Evolutionary conservation across 2,329 filamentous ascomycete genomes (phyloP), one percentile per base, ranked within the genome.

Genomic region (Fusarium sp.): DNA sequence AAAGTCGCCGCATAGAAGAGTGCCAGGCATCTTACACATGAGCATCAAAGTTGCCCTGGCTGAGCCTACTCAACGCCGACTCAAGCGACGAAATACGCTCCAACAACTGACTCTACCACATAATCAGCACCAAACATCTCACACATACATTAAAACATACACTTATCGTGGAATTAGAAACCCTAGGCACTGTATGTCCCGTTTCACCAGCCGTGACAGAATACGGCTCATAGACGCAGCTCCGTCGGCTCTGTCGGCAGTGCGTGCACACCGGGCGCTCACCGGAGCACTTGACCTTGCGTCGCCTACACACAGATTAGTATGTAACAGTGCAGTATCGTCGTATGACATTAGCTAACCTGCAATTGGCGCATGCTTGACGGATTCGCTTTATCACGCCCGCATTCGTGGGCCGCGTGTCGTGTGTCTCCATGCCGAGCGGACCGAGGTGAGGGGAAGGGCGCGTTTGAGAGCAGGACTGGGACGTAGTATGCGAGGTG

Each of bases 271-370:
- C 64, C 18, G 70, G 70, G 16, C 67, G 67, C 13, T 73, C 67
- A 10, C 70, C 70, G 8, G 70, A 73, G 60, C 70, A 73, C 52
- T 73, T 73, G 23, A 71, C 59, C 61, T 73, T 73, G 57, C 70
- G 70, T 50, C 68, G 67, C 13, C 68, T 70, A 30, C 2, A 14
- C 23, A 10, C 18, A 32, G 10, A 52, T 62, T 23, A 50, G 39
- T 18, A 30, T 45, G 27, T 13, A 39, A 56, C 4, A 58, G 54
- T 32, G 41, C 4, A 58, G 54, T 32, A 6, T 59, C 5, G 0
- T 5, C 2, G 34, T 27, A 39, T 27, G 23, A 9, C 34, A 37
- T 34, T 25, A 16, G 37, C 63, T 65, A 35, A 70, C 70, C 70
- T 62, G 67, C 70, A 72, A 43, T 65, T 72, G 39, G 67, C 56